A percentile compares a stretch with the other conserved stretches of the same genome.
Evolutionary conservation across 768 basidiomycete species (phyloP).

Genomic region (Harrya chromipes): DNA sequence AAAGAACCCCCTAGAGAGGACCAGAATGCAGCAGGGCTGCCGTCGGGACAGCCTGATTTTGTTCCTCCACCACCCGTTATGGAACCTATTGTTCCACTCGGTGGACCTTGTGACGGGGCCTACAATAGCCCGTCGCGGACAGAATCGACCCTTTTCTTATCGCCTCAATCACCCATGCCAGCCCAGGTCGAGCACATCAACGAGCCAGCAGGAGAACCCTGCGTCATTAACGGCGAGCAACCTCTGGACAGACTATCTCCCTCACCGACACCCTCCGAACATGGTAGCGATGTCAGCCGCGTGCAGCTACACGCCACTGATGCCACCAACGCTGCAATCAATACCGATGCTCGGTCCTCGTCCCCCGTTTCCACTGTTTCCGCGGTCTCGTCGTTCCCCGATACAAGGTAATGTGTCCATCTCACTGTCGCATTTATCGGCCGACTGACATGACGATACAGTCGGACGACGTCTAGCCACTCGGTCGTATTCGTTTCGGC

Average conservation of each 20-base stretch:
- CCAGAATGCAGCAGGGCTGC: neutral
- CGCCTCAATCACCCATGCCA: neutral
- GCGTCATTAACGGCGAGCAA: neutral
- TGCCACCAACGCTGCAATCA: neutral
- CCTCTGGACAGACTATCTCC: constrained; percentile 5
- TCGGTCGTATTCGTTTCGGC: constrained; percentile 31
- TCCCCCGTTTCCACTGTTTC: constrained; percentile 15
- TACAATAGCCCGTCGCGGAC: neutral
- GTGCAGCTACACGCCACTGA: neutral
- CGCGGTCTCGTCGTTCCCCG: constrained; percentile 8
- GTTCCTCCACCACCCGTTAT: neutral
- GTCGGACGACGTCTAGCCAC: constrained; percentile 13
- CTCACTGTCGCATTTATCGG: neutral
- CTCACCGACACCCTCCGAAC: constrained; percentile 29
- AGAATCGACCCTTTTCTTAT: constrained; percentile 1
- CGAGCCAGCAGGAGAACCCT: neutral
- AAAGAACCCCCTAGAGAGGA: neutral
- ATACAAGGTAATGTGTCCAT: constrained; percentile 12
- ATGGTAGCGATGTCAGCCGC: constrained; percentile 18
- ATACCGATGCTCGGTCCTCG: constrained; percentile 4
- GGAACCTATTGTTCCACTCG: neutral
- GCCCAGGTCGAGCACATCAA: neutral
- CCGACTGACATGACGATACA: neutral
- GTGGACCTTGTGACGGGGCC: neutral
- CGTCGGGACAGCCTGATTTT: neutral